A percentile compares a stretch with the other conserved stretches of the same genome.
phyloP scores from a whole-genome alignment of 2,329 filamentous ascomycete species.

The Penicillium vulpinum region DNA sequence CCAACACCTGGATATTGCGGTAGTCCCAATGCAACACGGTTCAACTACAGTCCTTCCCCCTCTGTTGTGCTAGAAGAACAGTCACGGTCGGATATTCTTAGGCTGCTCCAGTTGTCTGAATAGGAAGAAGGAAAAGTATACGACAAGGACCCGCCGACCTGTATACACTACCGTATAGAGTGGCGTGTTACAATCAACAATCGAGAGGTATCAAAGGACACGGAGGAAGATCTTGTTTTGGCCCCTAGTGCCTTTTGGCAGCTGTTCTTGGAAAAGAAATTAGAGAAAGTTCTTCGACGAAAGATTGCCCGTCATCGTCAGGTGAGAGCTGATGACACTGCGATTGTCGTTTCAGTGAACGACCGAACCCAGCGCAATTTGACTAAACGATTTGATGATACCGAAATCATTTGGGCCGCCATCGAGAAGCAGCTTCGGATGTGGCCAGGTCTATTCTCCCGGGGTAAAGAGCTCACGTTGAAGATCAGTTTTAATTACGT shows the following conservation, averaged over 20 bases:
- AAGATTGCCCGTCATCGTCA: slow-evolving; percentile 1
- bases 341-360: slow-evolving; percentile 25
- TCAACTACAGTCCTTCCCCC: too few species aligned
- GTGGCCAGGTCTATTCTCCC: slow-evolving; percentile 27
- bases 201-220: slow-evolving; percentile 12
- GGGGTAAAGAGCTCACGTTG: slow-evolving; percentile 34
- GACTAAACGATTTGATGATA: slow-evolving; percentile 28
- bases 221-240: slow-evolving; percentile 19
- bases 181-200: slow-evolving; percentile 29
- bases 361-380: slow-evolving; percentile 29
- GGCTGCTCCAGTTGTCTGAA: too few species aligned
- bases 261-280: slow-evolving; percentile 5
- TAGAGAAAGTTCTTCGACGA: slow-evolving; percentile 10
- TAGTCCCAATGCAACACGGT: too few species aligned
- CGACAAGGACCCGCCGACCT: slow-evolving; percentile 10
- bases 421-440: slow-evolving; percentile 30
- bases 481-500: slow-evolving; percentile 33
- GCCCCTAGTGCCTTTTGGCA: slow-evolving; percentile 16
- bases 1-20: not conserved
- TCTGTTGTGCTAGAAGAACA: too few species aligned
- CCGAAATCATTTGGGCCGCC: slow-evolving; percentile 29
- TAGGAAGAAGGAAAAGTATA: slow-evolving; percentile 14
- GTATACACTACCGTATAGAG: slow-evolving; percentile 22
- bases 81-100: too few species aligned
- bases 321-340: slow-evolving; percentile 11